phyloP scores from a whole-genome alignment of 2,329 filamentous ascomycete species.

The Pleoardoris graminearum region DNA sequence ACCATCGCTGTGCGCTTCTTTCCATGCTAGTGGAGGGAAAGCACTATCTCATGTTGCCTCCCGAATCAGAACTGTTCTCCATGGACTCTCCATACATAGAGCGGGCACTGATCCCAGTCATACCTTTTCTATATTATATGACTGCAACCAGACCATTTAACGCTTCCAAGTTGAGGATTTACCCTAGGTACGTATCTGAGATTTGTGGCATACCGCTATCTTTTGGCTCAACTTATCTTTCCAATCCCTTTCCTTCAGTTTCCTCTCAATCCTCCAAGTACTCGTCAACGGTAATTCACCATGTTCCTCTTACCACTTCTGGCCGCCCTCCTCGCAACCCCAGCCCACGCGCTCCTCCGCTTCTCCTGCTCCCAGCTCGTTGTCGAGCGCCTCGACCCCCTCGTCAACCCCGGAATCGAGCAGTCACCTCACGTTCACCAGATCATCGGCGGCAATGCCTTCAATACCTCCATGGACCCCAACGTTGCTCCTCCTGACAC shows the following conservation, averaged over 20 bases:
- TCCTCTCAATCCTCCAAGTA: no score
- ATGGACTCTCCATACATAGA: neutral
- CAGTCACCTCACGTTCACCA: constrained; percentile 20
- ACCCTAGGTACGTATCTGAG: constrained; percentile 1
- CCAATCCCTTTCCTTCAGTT: neutral
- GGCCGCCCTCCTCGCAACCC: constrained; percentile 18
- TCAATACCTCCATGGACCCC: constrained; percentile 28
- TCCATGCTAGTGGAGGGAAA: constrained; percentile 11
- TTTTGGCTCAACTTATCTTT: no score
- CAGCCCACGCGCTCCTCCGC: constrained; percentile 20
- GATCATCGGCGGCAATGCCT: constrained; percentile 20
- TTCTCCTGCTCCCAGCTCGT: constrained; percentile 31
- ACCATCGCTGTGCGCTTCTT: neutral
- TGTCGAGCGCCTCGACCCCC: constrained; percentile 26
- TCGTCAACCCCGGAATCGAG: constrained; percentile 23
- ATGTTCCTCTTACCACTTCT: constrained; percentile 2
- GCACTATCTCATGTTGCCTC: constrained; percentile 4
- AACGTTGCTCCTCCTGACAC: constrained; percentile 14
- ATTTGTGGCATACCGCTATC: neutral
- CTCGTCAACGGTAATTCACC: neutral
- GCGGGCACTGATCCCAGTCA: neutral
- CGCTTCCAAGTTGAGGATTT: neutral
- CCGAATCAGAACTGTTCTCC: neutral
- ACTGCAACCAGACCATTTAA: neutral
- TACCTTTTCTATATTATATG: constrained; percentile 17